phyloP scores from a whole-genome alignment of 495 filamentous ascomycete genomes.

The Lasiosphaeriaceae sp. region DNA sequence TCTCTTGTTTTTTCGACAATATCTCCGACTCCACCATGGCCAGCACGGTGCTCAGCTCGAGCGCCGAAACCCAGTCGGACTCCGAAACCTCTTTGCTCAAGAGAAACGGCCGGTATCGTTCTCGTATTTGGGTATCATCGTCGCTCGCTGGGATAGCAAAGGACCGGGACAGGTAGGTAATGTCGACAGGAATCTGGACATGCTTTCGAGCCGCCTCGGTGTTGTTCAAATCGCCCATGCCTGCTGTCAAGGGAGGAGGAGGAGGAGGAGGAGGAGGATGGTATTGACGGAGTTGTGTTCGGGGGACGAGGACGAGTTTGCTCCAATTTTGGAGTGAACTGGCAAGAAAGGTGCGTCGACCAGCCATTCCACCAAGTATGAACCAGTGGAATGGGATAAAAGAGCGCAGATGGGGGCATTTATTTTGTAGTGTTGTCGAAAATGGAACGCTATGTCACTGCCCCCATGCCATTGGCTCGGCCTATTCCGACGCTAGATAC shows the following conservation, averaged over 20 bases:
- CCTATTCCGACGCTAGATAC: too few relatives aligned
- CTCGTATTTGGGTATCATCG: conserved; percentile 45
- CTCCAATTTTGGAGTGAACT: too few relatives aligned
- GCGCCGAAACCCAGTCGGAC: conserved; percentile 51
- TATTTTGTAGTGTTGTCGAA: too few relatives aligned
- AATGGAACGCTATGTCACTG: too few relatives aligned
- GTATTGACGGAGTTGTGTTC: too few relatives aligned
- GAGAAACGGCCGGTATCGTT: conserved; percentile 59
- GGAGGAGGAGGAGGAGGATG: too few relatives aligned
- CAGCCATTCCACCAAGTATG: not conserved
- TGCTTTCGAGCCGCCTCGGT: conserved; percentile 24
- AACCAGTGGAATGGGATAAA: too few relatives aligned
- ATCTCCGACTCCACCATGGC: conserved; percentile 48
- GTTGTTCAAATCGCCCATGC: conserved; percentile 41
- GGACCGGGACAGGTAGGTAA: conserved; percentile 23
- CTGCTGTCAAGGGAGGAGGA: too few relatives aligned
- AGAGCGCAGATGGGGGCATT: too few relatives aligned
- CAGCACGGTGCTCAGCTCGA: conserved; percentile 55
- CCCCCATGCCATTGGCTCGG: too few relatives aligned
- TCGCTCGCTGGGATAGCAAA: conserved; percentile 44
- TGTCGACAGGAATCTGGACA: conserved; percentile 13
- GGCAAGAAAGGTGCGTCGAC: too few relatives aligned
- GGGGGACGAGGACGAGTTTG: too few relatives aligned
- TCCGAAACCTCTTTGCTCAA: conserved; percentile 28
- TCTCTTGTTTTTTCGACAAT: conserved; percentile 34